phyloP scores from a whole-genome alignment of 345 rosid genomes.

The Firmiana major region DNA sequence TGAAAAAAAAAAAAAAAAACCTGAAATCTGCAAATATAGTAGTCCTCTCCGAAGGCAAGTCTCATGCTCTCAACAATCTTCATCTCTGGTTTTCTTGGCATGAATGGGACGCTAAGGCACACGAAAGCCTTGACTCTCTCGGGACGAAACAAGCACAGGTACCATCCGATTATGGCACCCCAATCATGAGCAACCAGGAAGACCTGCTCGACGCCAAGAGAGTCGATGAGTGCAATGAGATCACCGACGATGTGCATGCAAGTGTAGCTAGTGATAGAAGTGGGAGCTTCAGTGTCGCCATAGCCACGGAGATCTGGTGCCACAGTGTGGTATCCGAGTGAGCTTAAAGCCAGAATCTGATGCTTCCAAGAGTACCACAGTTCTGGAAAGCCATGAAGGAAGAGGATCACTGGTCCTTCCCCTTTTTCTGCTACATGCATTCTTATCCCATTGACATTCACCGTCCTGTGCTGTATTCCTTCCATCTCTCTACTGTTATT shows the following conservation, averaged over 20 bases:
- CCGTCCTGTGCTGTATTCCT: conserved; percentile 42
- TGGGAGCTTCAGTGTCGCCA: conserved; percentile 60
- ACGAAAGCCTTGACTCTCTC: conserved; percentile 59
- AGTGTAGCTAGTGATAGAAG: conserved; percentile 42
- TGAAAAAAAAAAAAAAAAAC: conserved; percentile 24
- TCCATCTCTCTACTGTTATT: conserved; percentile 44
- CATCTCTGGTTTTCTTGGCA: conserved; percentile 51
- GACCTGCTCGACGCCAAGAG: conserved; percentile 48
- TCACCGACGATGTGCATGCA: conserved; percentile 61
- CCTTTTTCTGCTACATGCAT: conserved; percentile 80
- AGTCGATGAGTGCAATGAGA: conserved; percentile 50
- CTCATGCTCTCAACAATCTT: conserved; percentile 47
- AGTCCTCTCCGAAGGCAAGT: conserved; percentile 63
- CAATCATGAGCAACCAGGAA: conserved; percentile 77
- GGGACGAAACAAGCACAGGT: conserved; percentile 60
- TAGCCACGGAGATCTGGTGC: conserved; percentile 86
- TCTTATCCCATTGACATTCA: conserved; percentile 57
- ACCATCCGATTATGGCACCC: conserved; percentile 78
- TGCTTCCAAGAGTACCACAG: conserved; percentile 87
- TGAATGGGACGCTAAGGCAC: conserved; percentile 59
- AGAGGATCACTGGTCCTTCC: conserved; percentile 47
- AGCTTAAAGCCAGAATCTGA: conserved; percentile 53
- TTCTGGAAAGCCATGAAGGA: conserved; percentile 84
- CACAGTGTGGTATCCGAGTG: conserved; percentile 55
- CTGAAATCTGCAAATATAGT: conserved; percentile 86